Evolutionary conservation across 1,284 basidiomycete species (phyloP), one percentile per base, ranked within the genome.

Genomic region (Tilletiopsis washingtonensis): DNA sequence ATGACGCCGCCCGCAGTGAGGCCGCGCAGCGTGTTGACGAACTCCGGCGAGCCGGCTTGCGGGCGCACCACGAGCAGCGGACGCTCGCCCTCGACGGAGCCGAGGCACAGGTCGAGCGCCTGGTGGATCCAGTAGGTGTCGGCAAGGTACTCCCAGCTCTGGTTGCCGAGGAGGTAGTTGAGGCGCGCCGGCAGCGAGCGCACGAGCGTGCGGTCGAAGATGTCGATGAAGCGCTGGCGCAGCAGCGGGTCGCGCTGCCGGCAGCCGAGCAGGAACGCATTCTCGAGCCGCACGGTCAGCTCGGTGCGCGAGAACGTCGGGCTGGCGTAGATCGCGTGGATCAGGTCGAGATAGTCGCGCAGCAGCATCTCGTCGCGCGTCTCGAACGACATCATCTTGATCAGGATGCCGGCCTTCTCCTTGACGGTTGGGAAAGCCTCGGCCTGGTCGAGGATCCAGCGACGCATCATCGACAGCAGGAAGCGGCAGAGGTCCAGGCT

Each of bases 71-170:
- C 42, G 9, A 70, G 32, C 12, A 69, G 57, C 19, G 61, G 60
- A 40, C 57, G 49, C 34, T 61, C 54, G 21, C 51, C 49, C 25
- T 70, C 69, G 43, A 68, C 45, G 4, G 65, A 60, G 14, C 90
- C 88, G 11, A 98, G 81, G 19, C 97, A 76, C 23, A 98, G 82
- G 67, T 94, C 87, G 23, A 97, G 78, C 27, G 91, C 89, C 40
- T 97, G 81, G 59, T 88, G 85, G 41, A 94, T 86, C 94, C 94
- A 99, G 71, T 96, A 91, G 54, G 87, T 83, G 61, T 96, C 90
- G 1, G 88, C 84, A 17, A 99, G 76, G 9, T 85, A 82, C 61
- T 98, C 94, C 94, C 96, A 99, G 71, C 81, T 93, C 75, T 98
- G 91, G 19, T 91, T 84, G 24, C 89, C 91, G 45, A 94, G 79